Evolutionary conservation across 1,284 basidiomycete species (phyloP).

Genomic region (Leccinum pachyderme): DNA sequence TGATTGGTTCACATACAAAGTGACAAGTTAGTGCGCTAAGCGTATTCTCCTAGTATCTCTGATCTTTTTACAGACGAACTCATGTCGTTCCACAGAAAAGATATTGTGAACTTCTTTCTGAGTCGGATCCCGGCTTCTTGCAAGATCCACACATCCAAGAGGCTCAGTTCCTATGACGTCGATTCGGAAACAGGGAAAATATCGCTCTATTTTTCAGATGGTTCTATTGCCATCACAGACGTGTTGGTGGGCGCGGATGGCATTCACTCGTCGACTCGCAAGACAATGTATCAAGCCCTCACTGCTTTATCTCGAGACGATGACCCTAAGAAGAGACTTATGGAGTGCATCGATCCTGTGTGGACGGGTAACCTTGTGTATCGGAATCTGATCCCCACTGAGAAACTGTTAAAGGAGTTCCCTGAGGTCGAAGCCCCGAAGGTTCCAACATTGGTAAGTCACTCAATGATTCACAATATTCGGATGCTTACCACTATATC

Average conservation of each 20-base stretch:
- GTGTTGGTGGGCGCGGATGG: constrained; percentile 36
- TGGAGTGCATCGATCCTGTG: constrained; percentile 14
- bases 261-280: constrained; percentile 21
- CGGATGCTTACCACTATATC: not conserved
- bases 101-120: constrained; percentile 33
- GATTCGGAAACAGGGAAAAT: constrained; percentile 13
- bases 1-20: constrained; percentile 17
- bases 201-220: constrained; percentile 33
- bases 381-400: constrained; percentile 13
- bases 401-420: constrained; percentile 15
- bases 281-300: constrained; percentile 17
- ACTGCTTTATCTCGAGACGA: constrained; percentile 8
- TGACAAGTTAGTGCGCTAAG: constrained; percentile 2
- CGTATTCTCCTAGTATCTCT: not conserved
- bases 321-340: not conserved
- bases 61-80: constrained; percentile 21
- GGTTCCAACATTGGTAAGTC: constrained; percentile 35
- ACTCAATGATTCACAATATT: not conserved
- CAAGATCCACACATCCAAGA: constrained; percentile 33
- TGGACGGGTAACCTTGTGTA: constrained; percentile 23
- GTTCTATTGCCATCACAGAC: constrained; percentile 30
- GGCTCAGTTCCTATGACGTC: constrained; percentile 26
- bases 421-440: constrained; percentile 38
- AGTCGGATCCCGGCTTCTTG: constrained; percentile 30
- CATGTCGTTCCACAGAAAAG: constrained; percentile 33